phyloP scores from a whole-genome alignment of 2,329 filamentous ascomycete genomes.

The Aureobasidium sp. region DNA sequence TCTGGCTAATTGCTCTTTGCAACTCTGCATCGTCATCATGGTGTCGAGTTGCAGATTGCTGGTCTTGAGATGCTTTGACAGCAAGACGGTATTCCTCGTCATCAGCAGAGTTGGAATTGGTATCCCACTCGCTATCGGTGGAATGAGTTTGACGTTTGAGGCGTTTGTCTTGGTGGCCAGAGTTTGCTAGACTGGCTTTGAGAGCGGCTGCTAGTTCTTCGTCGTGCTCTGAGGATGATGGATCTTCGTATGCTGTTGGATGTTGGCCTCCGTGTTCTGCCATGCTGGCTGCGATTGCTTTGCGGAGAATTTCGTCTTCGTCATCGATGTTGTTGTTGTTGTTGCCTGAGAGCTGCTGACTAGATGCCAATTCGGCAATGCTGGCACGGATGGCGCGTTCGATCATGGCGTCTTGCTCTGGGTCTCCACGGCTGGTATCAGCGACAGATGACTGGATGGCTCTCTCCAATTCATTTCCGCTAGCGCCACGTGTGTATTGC shows the following conservation, averaged over 20 bases:
- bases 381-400: constrained; percentile 68
- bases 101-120: neutral
- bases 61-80: constrained; percentile 1
- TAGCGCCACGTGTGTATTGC: constrained; percentile 34
- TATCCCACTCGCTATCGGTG: constrained; percentile 3
- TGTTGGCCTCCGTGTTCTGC: constrained; percentile 20
- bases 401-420: constrained; percentile 60
- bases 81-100: constrained; percentile 21
- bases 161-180: neutral
- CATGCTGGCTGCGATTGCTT: constrained; percentile 44
- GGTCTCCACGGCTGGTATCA: constrained; percentile 61
- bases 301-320: constrained; percentile 28
- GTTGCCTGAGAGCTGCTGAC: neutral
- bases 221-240: neutral
- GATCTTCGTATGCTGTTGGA: constrained; percentile 1
- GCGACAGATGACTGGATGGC: constrained; percentile 63
- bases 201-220: constrained; percentile 29
- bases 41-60: constrained; percentile 20
- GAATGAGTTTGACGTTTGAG: neutral
- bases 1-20: constrained; percentile 22
- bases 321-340: constrained; percentile 27
- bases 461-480: constrained; percentile 50
- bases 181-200: constrained; percentile 23
- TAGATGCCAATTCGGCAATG: constrained; percentile 46
- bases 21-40: constrained; percentile 24